phyloP scores from a whole-genome alignment of 2,329 filamentous ascomycete genomes.

The Aspergillus costaricaensis region DNA sequence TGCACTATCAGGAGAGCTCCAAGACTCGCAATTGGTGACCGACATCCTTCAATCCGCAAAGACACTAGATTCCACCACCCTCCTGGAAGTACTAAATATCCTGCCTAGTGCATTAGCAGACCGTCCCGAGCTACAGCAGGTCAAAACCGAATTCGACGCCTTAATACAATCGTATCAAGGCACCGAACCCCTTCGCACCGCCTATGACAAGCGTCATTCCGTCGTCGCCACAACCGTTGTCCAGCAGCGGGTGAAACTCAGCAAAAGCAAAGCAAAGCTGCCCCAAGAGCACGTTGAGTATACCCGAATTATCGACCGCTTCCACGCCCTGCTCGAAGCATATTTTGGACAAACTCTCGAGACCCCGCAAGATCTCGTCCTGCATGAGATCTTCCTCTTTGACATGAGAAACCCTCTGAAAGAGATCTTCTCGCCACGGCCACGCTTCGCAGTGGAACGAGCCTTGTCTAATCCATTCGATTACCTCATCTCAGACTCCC shows the following conservation, averaged over 20 bases:
- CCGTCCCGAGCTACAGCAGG: constrained; percentile 39
- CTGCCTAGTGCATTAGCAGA: constrained; percentile 40
- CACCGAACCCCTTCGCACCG: constrained; percentile 65
- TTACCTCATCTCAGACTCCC: constrained; percentile 58
- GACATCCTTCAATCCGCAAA: constrained; percentile 56
- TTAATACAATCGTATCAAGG: constrained; percentile 52
- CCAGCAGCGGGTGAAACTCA: constrained; percentile 60
- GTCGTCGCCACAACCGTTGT: constrained; percentile 60
- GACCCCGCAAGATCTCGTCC: constrained; percentile 52
- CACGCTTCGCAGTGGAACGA: constrained; percentile 61
- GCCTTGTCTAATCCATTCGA: constrained; percentile 61
- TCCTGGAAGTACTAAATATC: constrained; percentile 44
- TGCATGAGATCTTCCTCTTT: constrained; percentile 61
- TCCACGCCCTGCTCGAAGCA: constrained; percentile 48
- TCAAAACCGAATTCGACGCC: constrained; percentile 51
- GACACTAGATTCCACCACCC: constrained; percentile 54
- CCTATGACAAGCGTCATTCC: constrained; percentile 68
- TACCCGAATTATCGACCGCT: constrained; percentile 53
- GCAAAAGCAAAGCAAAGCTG: constrained; percentile 57
- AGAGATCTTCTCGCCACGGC: constrained; percentile 60
- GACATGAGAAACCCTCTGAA: constrained; percentile 59
- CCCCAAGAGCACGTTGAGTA: constrained; percentile 58
- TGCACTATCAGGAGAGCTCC: constrained; percentile 55
- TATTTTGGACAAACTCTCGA: constrained; percentile 52
- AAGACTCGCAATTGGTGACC: constrained; percentile 52